These are phyloP conservation scores for Pleurotus djamor DNA, from an alignment of 768 basidiomycete genomes.

Conservation along the genomic window DNA sequence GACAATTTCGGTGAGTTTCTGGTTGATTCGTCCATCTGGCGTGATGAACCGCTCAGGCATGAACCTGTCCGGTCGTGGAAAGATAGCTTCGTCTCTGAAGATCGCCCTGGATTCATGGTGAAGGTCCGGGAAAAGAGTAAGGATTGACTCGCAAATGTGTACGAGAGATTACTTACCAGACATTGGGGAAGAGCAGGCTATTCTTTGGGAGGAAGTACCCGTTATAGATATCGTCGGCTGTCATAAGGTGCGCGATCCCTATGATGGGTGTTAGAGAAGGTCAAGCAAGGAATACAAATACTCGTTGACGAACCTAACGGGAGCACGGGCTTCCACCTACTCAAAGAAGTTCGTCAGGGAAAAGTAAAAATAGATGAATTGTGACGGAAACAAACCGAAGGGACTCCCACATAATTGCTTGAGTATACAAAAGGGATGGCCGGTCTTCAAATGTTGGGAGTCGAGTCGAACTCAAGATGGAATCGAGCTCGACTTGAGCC, in stretches of 20 bases:
- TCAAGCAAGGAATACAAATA: background rate
- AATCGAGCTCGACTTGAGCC: slow-evolving; percentile 29
- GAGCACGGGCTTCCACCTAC: too few species aligned
- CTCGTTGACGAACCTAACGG: too few species aligned
- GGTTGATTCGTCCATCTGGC: slow-evolving; percentile 16
- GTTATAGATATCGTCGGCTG: slow-evolving; percentile 10
- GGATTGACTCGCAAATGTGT: background rate
- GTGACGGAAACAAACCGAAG: slow-evolving; percentile 8
- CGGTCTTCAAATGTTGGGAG: slow-evolving; percentile 19
- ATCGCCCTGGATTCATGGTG: slow-evolving; percentile 22
- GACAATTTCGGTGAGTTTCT: slow-evolving; percentile 9
- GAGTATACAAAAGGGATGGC: slow-evolving; percentile 16
- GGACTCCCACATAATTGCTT: slow-evolving; percentile 18
- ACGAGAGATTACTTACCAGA: slow-evolving; percentile 3
- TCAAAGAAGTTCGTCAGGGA: too few species aligned
- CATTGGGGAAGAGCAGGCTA: slow-evolving; percentile 13
- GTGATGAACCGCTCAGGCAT: slow-evolving; percentile 35
- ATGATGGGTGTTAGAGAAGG: background rate
- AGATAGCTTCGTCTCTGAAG: slow-evolving; percentile 23
- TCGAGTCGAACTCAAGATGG: slow-evolving; percentile 23
- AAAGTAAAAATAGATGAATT: too few species aligned
- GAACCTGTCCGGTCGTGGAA: slow-evolving; percentile 33
- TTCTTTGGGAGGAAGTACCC: slow-evolving; percentile 13
- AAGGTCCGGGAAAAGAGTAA: too few species aligned
- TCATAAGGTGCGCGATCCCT: slow-evolving; percentile 9